phyloP scores from a whole-genome alignment of 768 basidiomycete species.

The Phanerochaete sordida region DNA sequence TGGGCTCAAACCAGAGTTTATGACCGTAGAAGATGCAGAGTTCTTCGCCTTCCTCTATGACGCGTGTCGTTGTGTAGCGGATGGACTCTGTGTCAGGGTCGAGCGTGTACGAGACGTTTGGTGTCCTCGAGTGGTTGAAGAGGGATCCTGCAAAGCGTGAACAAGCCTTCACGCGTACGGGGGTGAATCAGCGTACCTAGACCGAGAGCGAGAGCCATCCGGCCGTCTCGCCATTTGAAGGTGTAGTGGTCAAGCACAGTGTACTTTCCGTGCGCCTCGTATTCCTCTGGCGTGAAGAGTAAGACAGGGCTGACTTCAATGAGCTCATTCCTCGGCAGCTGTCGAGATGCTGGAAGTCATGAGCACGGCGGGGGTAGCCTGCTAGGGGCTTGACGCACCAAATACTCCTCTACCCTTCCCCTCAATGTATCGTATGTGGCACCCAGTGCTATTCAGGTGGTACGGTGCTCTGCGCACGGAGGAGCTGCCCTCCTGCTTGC shows the following conservation, averaged over 20 bases:
- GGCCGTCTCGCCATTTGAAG: conserved; percentile 70
- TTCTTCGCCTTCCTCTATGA: conserved; percentile 61
- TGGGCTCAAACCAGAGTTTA: conserved; percentile 59
- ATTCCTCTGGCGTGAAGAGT: conserved; percentile 70
- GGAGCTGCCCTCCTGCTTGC: background rate
- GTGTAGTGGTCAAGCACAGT: conserved; percentile 74
- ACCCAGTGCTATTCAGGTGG: conserved; percentile 44
- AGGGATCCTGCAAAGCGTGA: conserved; percentile 57
- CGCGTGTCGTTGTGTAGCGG: conserved; percentile 52
- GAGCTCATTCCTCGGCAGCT: conserved; percentile 58
- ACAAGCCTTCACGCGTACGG: background rate
- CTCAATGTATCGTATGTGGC: conserved; percentile 39
- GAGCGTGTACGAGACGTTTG: conserved; percentile 67
- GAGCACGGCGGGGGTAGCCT: background rate
- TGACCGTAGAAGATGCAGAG: conserved; percentile 77
- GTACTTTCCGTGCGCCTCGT: conserved; percentile 54
- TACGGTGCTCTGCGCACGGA: conserved; percentile 16
- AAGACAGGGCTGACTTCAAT: conserved; percentile 85
- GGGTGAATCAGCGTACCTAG: conserved; percentile 46
- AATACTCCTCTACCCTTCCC: conserved; percentile 64
- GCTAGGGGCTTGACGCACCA: conserved; percentile 33
- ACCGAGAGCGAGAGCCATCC: conserved; percentile 76
- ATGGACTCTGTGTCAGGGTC: conserved; percentile 57
- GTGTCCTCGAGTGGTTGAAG: conserved; percentile 71
- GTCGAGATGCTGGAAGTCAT: conserved; percentile 38